Evolutionary conservation across 345 rosid species (phyloP).

Genomic region (Syzygium oleosum): DNA sequence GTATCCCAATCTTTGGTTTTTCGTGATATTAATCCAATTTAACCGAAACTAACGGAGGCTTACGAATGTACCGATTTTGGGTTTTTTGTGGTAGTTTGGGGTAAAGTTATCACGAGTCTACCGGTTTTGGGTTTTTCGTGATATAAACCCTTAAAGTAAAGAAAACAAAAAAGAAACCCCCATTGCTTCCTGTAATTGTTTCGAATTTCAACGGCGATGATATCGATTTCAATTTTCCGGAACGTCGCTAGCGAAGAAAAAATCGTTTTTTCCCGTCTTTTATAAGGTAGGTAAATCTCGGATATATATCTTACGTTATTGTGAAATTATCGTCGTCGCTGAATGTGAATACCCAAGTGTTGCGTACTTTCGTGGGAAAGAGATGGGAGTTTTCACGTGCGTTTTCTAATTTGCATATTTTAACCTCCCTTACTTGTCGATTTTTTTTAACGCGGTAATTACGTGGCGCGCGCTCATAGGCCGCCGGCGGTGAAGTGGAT

Average conservation of each 20-base stretch:
- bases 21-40: too few relatives aligned
- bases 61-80: too few relatives aligned
- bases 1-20: too few relatives aligned
- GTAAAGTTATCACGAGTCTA: too few relatives aligned
- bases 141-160: neutral
- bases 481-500: neutral
- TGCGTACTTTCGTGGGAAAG: neutral
- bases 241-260: neutral
- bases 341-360: fast-evolving
- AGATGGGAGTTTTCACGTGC: neutral
- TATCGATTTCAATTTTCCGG: neutral
- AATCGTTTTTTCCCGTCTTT: neutral
- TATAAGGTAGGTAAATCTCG: neutral
- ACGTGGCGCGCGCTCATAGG: neutral
- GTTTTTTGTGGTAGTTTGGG: too few relatives aligned
- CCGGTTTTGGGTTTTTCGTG: too few relatives aligned
- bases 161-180: neutral
- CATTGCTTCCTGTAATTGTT: neutral
- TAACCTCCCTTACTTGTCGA: neutral
- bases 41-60: too few relatives aligned
- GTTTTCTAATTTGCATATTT: neutral
- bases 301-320: fast-evolving
- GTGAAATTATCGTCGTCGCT: neutral
- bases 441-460: neutral
- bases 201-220: neutral